Evolutionary conservation across 2,329 filamentous ascomycete species (phyloP).

Genomic region (Pyricularia sp.): DNA sequence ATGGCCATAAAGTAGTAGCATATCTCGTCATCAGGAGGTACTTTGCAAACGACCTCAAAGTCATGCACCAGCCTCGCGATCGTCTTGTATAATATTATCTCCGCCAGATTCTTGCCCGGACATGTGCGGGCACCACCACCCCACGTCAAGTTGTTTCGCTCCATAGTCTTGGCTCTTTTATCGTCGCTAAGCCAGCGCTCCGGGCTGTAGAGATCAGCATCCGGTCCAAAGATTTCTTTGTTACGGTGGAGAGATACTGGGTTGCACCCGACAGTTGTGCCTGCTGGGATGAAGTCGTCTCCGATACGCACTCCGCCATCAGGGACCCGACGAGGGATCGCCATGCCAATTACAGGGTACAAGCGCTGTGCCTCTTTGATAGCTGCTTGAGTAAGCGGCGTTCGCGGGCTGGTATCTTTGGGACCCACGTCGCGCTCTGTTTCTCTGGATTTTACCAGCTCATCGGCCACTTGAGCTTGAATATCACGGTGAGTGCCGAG

Average conservation of each 20-base stretch:
- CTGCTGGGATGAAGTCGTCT: conserved; percentile 28
- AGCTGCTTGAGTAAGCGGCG: conserved; percentile 31
- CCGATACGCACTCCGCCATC: conserved; percentile 25
- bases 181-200: conserved; percentile 34
- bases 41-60: conserved; percentile 30
- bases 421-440: conserved; percentile 11
- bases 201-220: conserved; percentile 33
- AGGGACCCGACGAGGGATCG: conserved; percentile 36
- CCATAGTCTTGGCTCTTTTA: conserved; percentile 26
- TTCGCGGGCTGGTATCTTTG: conserved; percentile 11
- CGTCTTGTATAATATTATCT: conserved; percentile 36
- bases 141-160: conserved; percentile 40
- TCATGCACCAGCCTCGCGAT: conserved; percentile 29
- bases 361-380: conserved; percentile 43
- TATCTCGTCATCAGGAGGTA: conserved; percentile 28
- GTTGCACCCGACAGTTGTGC: conserved; percentile 41
- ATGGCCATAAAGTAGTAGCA: conserved; percentile 43
- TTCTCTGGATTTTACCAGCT: conserved; percentile 15
- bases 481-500: conserved; percentile 28
- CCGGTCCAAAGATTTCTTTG: conserved; percentile 34
- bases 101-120: conserved; percentile 40
- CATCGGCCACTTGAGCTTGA: conserved; percentile 20
- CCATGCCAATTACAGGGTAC: conserved; percentile 41
- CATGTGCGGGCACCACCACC: conserved; percentile 41
- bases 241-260: conserved; percentile 41